Conservation (phyloP, 768 basidiomycete species). For the Floccularia luteovirens region DNA sequence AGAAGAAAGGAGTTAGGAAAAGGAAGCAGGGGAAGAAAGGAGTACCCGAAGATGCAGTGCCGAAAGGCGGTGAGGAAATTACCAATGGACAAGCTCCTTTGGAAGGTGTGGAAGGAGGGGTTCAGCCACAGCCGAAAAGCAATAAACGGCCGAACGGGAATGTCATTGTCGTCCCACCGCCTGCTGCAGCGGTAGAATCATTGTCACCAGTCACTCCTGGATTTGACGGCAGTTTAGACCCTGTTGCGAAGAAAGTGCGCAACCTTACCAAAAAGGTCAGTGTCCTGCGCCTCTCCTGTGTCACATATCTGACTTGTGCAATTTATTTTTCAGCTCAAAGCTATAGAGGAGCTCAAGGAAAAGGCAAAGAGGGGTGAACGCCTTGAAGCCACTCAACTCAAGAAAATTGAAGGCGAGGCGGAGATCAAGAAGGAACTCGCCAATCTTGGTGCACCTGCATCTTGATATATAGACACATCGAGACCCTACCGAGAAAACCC, state of each 20-base stretch:
- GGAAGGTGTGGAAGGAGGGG: slow-evolving; percentile 6
- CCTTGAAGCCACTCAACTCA: slow-evolving; percentile 90
- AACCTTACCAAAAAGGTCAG: slow-evolving; percentile 93
- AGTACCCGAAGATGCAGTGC: slow-evolving; percentile 12
- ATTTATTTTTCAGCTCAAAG: slow-evolving; percentile 63
- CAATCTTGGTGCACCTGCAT: slow-evolving; percentile 18
- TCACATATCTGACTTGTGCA: neutral
- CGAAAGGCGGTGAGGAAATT: slow-evolving; percentile 29
- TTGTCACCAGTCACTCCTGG: slow-evolving; percentile 35
- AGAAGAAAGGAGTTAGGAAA: slow-evolving; percentile 50
- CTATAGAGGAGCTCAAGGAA: slow-evolving; percentile 97
- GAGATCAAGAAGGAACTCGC: slow-evolving; percentile 80
- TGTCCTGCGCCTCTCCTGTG: slow-evolving; percentile 24
- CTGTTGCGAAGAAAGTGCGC: slow-evolving; percentile 85
- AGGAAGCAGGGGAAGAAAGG: slow-evolving; percentile 38
- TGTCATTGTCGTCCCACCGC: slow-evolving; percentile 10
- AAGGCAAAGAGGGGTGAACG: slow-evolving; percentile 85
- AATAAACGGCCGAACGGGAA: slow-evolving; percentile 16
- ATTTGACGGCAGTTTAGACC: slow-evolving; percentile 56
- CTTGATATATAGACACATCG: neutral
- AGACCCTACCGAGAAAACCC: too few relatives aligned
- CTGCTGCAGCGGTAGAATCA: slow-evolving; percentile 13
- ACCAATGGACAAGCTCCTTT: slow-evolving; percentile 10
- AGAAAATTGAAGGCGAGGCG: slow-evolving; percentile 91
- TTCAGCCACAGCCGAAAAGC: slow-evolving; percentile 9